A percentile compares a stretch with the other conserved stretches of the same genome.
phyloP scores from a whole-genome alignment of 345 rosid species.

The Arabis hirsuta region DNA sequence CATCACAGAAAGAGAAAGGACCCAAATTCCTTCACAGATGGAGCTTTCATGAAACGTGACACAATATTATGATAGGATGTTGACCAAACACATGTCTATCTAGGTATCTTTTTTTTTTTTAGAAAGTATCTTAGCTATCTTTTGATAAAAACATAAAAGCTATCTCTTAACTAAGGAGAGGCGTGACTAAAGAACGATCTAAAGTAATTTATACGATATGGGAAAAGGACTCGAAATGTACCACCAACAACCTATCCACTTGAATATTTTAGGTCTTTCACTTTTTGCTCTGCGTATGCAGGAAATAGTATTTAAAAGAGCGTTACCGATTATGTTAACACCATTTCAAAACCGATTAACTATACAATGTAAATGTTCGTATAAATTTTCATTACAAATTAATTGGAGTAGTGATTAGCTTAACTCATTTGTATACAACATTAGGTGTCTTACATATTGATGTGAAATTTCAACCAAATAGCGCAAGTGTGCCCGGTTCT shows the following conservation, averaged over 20 bases:
- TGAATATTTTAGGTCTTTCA: not conserved
- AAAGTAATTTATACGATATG: not conserved
- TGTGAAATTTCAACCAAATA: not conserved
- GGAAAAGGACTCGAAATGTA: constrained; percentile 21
- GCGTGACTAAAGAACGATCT: not conserved
- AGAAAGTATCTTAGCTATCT: no score
- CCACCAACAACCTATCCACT: constrained; percentile 3
- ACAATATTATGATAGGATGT: constrained; percentile 32
- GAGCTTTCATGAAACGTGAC: constrained; percentile 41
- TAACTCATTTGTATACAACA: not conserved
- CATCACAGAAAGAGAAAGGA: not conserved
- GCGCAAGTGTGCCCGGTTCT: no score
- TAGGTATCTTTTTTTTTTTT: not conserved
- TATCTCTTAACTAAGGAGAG: no score
- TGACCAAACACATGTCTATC: constrained; percentile 28
- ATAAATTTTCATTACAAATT: not conserved
- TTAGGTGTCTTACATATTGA: not conserved
- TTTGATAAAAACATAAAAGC: no score
- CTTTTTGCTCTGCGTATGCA: constrained; percentile 7
- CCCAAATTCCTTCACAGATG: constrained; percentile 32
- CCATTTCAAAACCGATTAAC: not conserved
- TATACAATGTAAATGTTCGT: not conserved
- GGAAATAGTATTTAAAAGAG: not conserved
- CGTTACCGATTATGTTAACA: not conserved
- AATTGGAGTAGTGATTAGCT: not conserved